A percentile compares a stretch with the other conserved stretches of the same genome.
These are phyloP conservation scores for Melastoma malabathricum DNA, from an alignment of 345 rosid species.

Conservation along the genomic window DNA sequence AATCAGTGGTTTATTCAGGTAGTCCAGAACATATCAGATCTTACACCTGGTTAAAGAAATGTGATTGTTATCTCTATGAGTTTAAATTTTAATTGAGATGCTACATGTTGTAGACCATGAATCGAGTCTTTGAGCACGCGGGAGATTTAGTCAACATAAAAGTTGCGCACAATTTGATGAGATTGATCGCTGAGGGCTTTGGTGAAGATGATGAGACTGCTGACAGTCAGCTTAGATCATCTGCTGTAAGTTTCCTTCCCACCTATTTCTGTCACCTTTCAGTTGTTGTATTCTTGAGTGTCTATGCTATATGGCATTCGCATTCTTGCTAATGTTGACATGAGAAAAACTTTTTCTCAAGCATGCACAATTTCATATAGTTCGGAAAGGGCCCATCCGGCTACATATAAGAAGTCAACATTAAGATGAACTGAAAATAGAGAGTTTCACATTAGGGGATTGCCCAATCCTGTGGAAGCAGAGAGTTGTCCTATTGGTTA, in stretches of 20 bases:
- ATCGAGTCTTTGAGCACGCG: slow-evolving; percentile 94
- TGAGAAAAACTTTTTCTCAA: no score
- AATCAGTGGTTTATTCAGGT: slow-evolving; percentile 99
- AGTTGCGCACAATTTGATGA: slow-evolving; percentile 93
- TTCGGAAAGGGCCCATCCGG: no score
- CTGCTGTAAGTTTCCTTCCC: slow-evolving; percentile 58
- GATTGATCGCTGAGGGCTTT: slow-evolving; percentile 92
- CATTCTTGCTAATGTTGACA: not conserved
- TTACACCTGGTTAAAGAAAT: no score
- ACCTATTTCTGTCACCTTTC: not conserved
- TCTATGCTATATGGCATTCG: no score
- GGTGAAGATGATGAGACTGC: slow-evolving; percentile 87
- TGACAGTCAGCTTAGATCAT: slow-evolving; percentile 77
- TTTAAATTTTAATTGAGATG: slow-evolving; percentile 6
- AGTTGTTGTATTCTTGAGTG: not conserved
- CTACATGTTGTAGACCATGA: slow-evolving; percentile 48
- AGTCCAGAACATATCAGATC: slow-evolving; percentile 2
- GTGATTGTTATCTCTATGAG: not conserved
- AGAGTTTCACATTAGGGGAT: no score
- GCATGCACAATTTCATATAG: no score
- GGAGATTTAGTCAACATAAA: slow-evolving; percentile 90
- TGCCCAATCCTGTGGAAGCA: no score
- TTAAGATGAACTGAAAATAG: no score
- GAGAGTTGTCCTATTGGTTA: no score
- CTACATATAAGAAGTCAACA: no score